A percentile compares a stretch with the other conserved stretches of the same genome.
These are phyloP conservation scores for Pugionium dolabratum DNA, from an alignment of 345 rosid genomes.

Conservation along the genomic window DNA sequence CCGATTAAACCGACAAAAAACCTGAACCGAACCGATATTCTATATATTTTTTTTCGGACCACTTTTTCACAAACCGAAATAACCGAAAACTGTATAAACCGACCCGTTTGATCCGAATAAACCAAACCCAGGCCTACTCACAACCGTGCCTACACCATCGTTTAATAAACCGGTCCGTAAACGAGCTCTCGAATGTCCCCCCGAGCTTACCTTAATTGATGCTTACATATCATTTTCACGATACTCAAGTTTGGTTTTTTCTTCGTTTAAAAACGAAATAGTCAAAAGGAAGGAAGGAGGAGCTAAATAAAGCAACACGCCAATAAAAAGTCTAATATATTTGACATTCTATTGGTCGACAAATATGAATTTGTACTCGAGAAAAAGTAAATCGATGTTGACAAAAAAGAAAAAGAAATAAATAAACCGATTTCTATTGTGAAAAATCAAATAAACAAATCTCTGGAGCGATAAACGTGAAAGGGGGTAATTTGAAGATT, in stretches of 20 bases:
- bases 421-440: neutral
- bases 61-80: too few relatives aligned
- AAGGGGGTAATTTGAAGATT: constrained; percentile 5
- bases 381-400: constrained; percentile 23
- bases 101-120: too few relatives aligned
- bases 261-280: neutral
- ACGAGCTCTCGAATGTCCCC: too few relatives aligned
- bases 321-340: constrained; percentile 24
- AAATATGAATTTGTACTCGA: neutral
- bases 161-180: too few relatives aligned
- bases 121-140: too few relatives aligned
- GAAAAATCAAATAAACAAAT: neutral
- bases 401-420: neutral
- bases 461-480: constrained; percentile 26
- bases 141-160: too few relatives aligned
- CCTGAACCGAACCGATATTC: too few relatives aligned
- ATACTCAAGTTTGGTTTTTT: neutral
- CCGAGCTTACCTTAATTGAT: neutral
- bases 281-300: constrained; percentile 18
- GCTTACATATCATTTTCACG: constrained; percentile 12
- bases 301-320: constrained; percentile 29
- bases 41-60: too few relatives aligned
- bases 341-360: constrained; percentile 35
- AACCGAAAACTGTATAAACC: too few relatives aligned
- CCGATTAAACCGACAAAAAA: too few relatives aligned